Evolutionary conservation across 495 filamentous ascomycete species (phyloP), one percentile per base, ranked within the genome.

Genomic region (Xylaria castorea): DNA sequence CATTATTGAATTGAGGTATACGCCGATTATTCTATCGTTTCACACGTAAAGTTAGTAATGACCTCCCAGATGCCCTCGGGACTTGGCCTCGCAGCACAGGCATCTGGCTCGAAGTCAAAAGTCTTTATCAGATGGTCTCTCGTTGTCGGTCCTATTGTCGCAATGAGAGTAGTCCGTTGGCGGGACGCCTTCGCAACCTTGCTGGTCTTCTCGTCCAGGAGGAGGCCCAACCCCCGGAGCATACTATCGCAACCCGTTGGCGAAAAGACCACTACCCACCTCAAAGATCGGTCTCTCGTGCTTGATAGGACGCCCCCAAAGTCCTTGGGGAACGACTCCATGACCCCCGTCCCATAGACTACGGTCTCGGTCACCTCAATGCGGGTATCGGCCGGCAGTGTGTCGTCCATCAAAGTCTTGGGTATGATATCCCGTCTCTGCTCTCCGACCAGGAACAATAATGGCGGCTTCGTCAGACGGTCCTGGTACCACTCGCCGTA

Each of bases 201-300:
- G 46, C 83, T 83, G 1, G 80, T 88, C 38, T 76, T 76, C 38
- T 80, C 76, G 71, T 91, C 87, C 36, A 92, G 78, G 68, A 89
- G 71, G 40, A 72, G 51, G 22, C 83, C 88, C 75, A 97, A 79
- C 42, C 85, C 87, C 66, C 87, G 81, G 6, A 98, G 83, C 92
- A 97, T 92, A 75, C 89, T 90, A 80, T 92, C 90, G 75, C 93
- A 96, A 2, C 93, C 95, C 25, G 91, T 94, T 1, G 96, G 94
- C 51, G 95, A 98, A 76, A 99, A 99, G 9, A 98, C 92, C 16
- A 97, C 93, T 1, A 95, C 90, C 95, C 96, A 98, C 74, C 91
- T 85, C 42, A 68, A 75, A 40, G 75, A 68, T 9, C 76, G 77
- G 48, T 78, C 80, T 22, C 77, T 68, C 16, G 83, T 90, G 61